phyloP scores from a whole-genome alignment of 2,329 filamentous ascomycete species.

The Phaeosphaeriaceae sp. region DNA sequence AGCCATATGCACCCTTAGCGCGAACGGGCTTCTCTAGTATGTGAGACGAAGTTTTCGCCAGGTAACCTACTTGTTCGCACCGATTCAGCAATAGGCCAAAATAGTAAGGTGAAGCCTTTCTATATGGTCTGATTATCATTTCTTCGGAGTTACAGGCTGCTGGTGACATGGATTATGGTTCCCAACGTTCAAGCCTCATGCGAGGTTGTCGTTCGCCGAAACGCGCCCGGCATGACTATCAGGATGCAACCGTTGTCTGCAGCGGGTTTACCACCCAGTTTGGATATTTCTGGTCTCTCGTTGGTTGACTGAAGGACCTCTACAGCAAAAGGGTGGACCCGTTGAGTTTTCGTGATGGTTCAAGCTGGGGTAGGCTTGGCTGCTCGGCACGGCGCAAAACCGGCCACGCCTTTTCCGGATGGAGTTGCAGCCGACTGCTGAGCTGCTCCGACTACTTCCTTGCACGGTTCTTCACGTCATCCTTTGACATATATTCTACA shows the following conservation, averaged over 20 bases:
- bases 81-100: neutral
- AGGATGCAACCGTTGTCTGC: no score
- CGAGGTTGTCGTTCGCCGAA: neutral
- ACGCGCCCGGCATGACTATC: neutral
- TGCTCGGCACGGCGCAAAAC: neutral
- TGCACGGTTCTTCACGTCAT: constrained; percentile 22
- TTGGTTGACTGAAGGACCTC: no score
- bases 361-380: neutral
- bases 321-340: neutral
- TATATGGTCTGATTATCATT: no score
- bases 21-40: no score
- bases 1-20: neutral
- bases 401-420: neutral
- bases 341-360: constrained; percentile 1
- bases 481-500: constrained; percentile 8
- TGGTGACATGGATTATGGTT: no score
- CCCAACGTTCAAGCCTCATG: no score
- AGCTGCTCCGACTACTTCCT: constrained; percentile 5
- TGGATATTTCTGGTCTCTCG: neutral
- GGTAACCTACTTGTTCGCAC: neutral
- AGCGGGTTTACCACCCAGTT: no score
- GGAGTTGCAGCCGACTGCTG: no score
- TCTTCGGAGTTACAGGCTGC: no score
- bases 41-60: no score
- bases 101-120: neutral